Base-by-base conservation (phyloP, 805 yeast species). In the Starmerella sp. region DNA sequence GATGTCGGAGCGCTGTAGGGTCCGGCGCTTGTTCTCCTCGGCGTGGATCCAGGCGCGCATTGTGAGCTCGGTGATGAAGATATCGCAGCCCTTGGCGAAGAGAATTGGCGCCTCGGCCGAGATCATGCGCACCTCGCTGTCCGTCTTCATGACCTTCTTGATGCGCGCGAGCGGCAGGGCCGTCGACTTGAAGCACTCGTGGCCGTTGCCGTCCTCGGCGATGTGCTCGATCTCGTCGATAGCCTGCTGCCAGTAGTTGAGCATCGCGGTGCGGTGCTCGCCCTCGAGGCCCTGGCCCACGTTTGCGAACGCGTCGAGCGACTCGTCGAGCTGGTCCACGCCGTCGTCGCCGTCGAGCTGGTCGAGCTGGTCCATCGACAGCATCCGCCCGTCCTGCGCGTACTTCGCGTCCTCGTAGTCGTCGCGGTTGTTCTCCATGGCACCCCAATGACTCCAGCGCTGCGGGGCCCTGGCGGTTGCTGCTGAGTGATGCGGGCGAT, bases 31-130 rank as follows among this genome's bases (percentile, higher is more conserved):
- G 72, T 87, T 87, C 65, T 88, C 96, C 69, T 93, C 97, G 3
- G 97, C 96, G 64, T 90, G 96, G 58, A 93, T 88, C 98, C 98
- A 93, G 7, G 98, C 97, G 56, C 99, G 77, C 96, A 93, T 90
- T 13, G 99, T 90, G 54, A 93, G 74, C 68, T 93, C 99, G 0
- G 98, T 90, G 62, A 93, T 91, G 70, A 93, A 93, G 37, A 93
- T 83, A 67, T 93, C 99, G 71, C 98, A 93, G 1, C 97, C 97
- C 69, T 93, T 93, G 48, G 98, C 97, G 73, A 93, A 93, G 57
- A 93, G 71, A 36, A 93, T 89, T 2, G 99, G 98, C 0, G 97
- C 97, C 71, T 93, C 99, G 2, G 98, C 97, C 60, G 93, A 82
- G 55, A 93, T 93, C 99, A 93, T 93, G 60, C 89, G 80, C 41